phyloP scores from a whole-genome alignment of 176 grass and related monocot genomes.

The Sorghum bicolor region DNA sequence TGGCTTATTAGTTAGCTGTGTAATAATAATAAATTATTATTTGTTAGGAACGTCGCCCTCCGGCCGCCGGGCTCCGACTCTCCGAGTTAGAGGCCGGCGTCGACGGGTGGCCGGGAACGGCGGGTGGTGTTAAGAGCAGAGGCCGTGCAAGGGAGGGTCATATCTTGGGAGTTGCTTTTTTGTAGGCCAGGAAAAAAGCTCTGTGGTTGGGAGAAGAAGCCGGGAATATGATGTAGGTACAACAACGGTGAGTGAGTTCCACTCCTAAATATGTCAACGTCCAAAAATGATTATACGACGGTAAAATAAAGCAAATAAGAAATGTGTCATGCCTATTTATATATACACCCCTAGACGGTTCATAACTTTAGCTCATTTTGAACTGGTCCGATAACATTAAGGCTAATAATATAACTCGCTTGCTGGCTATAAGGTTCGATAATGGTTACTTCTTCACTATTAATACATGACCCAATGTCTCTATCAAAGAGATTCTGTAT shows the following conservation, averaged over 20 bases:
- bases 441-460: no score
- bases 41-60: slow-evolving; percentile 6
- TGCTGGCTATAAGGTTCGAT: no score
- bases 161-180: not conserved
- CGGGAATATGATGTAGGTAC: not conserved
- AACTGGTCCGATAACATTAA: no score
- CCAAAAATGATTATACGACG: not conserved
- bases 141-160: slow-evolving; percentile 10
- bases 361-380: no score
- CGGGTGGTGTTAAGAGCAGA: no score
- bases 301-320: not conserved
- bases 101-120: no score
- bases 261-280: slow-evolving; percentile 15
- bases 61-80: slow-evolving; percentile 21
- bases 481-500: no score
- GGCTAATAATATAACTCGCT: no score
- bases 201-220: slow-evolving; percentile 23
- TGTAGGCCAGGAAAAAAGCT: not conserved
- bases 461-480: no score
- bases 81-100: slow-evolving; percentile 24
- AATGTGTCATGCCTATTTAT: not conserved
- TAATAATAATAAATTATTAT: not conserved
- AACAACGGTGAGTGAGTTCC: not conserved
- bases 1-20: not conserved
- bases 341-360: no score